Evolutionary conservation across 2,329 filamentous ascomycete genomes (phyloP), one percentile per base, ranked within the genome.

Genomic region (Aspergillus spinulosporus): DNA sequence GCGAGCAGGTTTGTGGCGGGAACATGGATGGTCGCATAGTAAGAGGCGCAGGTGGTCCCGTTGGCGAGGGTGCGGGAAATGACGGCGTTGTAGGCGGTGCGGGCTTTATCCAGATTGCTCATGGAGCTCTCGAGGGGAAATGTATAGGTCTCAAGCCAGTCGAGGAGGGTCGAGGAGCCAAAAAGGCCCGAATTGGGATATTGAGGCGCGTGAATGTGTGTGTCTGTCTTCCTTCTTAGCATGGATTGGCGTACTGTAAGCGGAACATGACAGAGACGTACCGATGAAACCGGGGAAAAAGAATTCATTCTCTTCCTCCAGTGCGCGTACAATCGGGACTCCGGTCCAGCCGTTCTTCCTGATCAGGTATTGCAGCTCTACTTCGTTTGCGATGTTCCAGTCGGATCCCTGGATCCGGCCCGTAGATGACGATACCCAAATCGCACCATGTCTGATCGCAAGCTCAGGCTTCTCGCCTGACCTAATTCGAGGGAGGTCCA

Each of bases 101-200:
- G 64, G 7, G 68, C 70, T 26, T 58, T 64, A 21, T 57, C 55
- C 8, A 59, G 42, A 40, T 66, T 64, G 5, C 80, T 76, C 58
- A 97, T 85, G 8, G 88, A 92, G 1, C 87, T 80, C 74, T 99
- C 94, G 60, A 96, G 83, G 0, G 94, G 94, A 69, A 97, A 99
- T 0, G 94, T 99, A 78, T 99, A 97, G 11, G 82, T 94, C 66
- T 92, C 84, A 3, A 99, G 81, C 94, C 94, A 99, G 75, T 94
- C 88, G 11, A 99, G 83, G 32, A 99, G 86, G 0, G 93, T 97
- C 0, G 90, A 88, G 63, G 92, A 94, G 67, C 94, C 94, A 70
- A 97, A 97, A 61, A 99, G 88, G 57, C 94, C 94, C 1, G 86
- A 85, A 69, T 99, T 99, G 56, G 93, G 92, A 67, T 96, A 97